Evolutionary conservation across 345 rosid genomes (phyloP).

Genomic region (Rhodamnia rubescens): DNA sequence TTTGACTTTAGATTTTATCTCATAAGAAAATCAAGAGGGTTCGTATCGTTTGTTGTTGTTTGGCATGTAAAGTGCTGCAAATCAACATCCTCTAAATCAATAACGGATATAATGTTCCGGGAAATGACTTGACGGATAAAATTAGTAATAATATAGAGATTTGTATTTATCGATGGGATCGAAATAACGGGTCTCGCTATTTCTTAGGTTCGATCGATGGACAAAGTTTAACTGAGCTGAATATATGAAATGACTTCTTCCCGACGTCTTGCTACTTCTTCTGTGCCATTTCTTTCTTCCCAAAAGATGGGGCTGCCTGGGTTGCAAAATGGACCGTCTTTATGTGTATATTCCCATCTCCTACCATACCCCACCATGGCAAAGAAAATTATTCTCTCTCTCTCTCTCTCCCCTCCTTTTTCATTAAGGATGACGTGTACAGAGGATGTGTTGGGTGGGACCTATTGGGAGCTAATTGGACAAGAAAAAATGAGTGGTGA

Average conservation of each 20-base stretch:
- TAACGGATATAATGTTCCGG: neutral
- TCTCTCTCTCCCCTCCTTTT: neutral
- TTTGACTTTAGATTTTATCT: neutral
- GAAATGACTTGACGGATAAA: neutral
- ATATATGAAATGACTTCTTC: neutral
- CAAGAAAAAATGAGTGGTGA: neutral
- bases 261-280: neutral
- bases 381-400: neutral
- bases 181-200: neutral
- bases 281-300: neutral
- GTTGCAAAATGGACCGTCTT: neutral
- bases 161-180: neutral
- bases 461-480: neutral
- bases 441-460: neutral
- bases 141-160: neutral
- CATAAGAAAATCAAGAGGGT: neutral
- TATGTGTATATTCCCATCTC: neutral
- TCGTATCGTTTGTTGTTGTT: neutral
- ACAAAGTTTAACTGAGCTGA: neutral
- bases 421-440: neutral
- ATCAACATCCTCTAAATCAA: neutral
- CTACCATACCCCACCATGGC: neutral
- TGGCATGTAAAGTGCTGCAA: neutral
- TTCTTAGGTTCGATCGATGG: neutral
- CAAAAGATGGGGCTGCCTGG: neutral